Base-by-base conservation (phyloP, 192 early-diverging fungal genomes). In the Phlyctochytrium planicorne region DNA sequence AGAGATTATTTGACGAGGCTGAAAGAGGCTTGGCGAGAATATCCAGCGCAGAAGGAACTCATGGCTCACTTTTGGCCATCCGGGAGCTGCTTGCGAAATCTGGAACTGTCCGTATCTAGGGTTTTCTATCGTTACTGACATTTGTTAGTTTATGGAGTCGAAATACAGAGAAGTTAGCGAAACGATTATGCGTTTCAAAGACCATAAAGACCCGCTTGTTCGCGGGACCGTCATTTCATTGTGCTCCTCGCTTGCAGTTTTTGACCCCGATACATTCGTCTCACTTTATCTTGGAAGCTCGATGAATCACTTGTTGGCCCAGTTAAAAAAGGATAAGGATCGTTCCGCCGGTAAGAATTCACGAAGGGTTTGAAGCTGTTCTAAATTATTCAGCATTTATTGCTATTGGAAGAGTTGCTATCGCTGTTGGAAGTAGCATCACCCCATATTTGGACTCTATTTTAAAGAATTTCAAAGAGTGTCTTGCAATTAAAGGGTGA, bases 361-460 rank as follows among this genome's bases (percentile, higher is more conserved):
- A 23, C 17, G 6, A 20, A 63, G 57, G 4, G 23, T 63, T 2
- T 29, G 6, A 25, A 30, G n/a, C 30, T 59, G 1, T 3, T 29
- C 30, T 34, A 69, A 2, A 64, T 56, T 61, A 1, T 78, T 47
- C 74, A 79, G 94, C 91, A 2, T 94, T 95, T 63, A 65, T 88
- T 47, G 89, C 95, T 3, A 90, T 98, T 56, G 96, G 93, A 0
- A 84, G 89, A 30, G 82, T 98, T 30, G 91, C 94, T 0, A 78
- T 91, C 66, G 89, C 85, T 2, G 93, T 94, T 14, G 83, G 84
- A 27, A 84, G 82, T 17, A 86, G 87, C 60, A 94, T 95, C 69
- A 80, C 85, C 1, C 90, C 87, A 16, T 96, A 87, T 69, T 71
- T 97, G 6, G 91, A 96, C 59, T 79, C 79, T 14, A 94, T 91